Base-by-base conservation (phyloP, 495 filamentous ascomycete species). In the Tuber umbilicatum region DNA sequence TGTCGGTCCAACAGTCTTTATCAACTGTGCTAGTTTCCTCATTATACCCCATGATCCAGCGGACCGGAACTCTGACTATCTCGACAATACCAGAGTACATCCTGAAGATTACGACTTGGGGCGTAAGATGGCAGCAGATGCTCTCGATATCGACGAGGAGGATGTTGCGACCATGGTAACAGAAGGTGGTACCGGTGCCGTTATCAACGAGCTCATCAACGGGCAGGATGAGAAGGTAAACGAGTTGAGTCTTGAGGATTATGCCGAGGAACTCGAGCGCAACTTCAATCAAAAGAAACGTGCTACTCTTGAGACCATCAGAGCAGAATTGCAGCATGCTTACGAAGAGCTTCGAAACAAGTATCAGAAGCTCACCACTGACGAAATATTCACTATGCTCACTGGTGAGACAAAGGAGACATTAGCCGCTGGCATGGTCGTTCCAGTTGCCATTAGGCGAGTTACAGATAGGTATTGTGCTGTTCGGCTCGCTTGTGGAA, bases 31-130 rank as follows among this genome's bases (percentile, higher is more conserved):
- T 47, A 97, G 94, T 84, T 98, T 97, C 84, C 85, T 98, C 16
- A 94, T 88, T 80, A 91, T 99, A 74, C 90, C 93, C 60, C 97
- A 91, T 78, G 94, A 97, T 80, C 87, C 88, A 64, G 88, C 89
- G 10, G 93, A 93, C 47, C 87, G 90, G 1, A 88, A 91, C 2
- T 89, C 93, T 0, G 96, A 99, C 81, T 96, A 95, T 41, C 87
- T 99, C 9, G 95, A 99, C 83, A 97, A 96, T 82, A 98, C 95
- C 40, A 89, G 95, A 83, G 92, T 98, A 23, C 95, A 99, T 81
- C 95, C 95, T 10, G 95, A 98, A 86, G 95, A 98, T 82, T 99
- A 99, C 83, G 95, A 99, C 71, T 88, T 99, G 67, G 95, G 93
- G 31, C 90, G 94, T 71, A 99, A 99, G 83, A 97, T 98, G 90